Evolutionary conservation across 306 rosid genomes (phyloP).

Genomic region (Cyamopsis tetragonoloba): DNA sequence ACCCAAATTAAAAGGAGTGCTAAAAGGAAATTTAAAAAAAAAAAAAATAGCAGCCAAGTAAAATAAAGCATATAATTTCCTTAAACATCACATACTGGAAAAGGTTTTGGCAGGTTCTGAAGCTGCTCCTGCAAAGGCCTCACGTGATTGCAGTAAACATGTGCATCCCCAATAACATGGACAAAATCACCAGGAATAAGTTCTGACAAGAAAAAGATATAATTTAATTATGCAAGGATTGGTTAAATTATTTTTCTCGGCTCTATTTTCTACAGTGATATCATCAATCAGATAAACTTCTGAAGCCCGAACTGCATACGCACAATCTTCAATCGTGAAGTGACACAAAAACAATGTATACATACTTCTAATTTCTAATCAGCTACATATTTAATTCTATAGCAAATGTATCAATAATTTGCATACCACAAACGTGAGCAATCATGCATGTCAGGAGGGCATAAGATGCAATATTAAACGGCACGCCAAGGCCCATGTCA

Average conservation of each 20-base stretch:
- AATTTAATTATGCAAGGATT: neutral
- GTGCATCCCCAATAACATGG: constrained; percentile 85
- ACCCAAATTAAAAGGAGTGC: neutral
- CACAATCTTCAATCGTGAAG: neutral
- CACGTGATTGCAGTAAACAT: constrained; percentile 81
- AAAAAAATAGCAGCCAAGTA: neutral
- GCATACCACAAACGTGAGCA: constrained; percentile 98
- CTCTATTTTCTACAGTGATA: neutral
- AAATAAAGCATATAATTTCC: neutral
- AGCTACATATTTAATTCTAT: neutral
- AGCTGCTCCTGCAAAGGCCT: constrained; percentile 91
- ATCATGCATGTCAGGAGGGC: constrained; percentile 91
- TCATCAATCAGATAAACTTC: neutral
- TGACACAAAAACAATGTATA: neutral
- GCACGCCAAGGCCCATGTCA: constrained; percentile 88
- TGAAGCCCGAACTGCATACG: neutral
- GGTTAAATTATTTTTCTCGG: neutral
- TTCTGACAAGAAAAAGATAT: constrained; percentile 38
- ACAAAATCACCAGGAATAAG: constrained; percentile 81
- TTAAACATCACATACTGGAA: constrained; percentile 63
- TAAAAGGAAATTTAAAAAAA: neutral
- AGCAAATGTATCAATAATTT: constrained; percentile 14
- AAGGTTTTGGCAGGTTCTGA: constrained; percentile 76
- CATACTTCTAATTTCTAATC: too few relatives aligned
- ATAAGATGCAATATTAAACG: constrained; percentile 94